phyloP scores from a whole-genome alignment of 2,329 filamentous ascomycete genomes.

The Thelonectria olida region DNA sequence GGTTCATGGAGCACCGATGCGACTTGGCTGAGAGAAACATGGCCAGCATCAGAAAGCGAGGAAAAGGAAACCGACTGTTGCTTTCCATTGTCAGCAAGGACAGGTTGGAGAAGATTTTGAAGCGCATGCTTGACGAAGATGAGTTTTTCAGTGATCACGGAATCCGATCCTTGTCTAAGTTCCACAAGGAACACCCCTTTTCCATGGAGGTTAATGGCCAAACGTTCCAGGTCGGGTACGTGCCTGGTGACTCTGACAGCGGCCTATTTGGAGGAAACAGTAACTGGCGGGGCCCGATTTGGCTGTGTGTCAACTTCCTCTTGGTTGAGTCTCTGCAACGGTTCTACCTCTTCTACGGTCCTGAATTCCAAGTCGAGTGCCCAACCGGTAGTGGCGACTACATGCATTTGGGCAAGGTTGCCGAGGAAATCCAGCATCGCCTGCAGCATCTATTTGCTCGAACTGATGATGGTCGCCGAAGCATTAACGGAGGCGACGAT shows the following conservation, averaged over 20 bases:
- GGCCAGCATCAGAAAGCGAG: conserved; percentile 88
- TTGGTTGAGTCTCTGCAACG: conserved; percentile 93
- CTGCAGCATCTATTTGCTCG: conserved; percentile 91
- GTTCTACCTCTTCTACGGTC: conserved; percentile 96
- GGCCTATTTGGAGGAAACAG: conserved; percentile 96
- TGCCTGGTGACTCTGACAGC: conserved; percentile 95
- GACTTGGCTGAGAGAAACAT: conserved; percentile 94
- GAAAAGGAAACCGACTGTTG: conserved; percentile 88
- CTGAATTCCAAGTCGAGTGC: conserved; percentile 88
- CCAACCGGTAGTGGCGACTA: conserved; percentile 92
- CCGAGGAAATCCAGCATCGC: conserved; percentile 94
- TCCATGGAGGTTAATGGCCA: conserved; percentile 97
- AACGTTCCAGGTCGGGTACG: conserved; percentile 85
- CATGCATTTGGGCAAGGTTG: conserved; percentile 95
- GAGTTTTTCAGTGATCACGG: conserved; percentile 93
- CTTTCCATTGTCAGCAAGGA: conserved; percentile 93
- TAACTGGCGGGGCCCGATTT: conserved; percentile 96
- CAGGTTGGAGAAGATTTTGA: conserved; percentile 86
- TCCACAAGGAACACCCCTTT: conserved; percentile 88
- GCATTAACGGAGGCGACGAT: conserved; percentile 87
- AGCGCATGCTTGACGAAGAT: conserved; percentile 91
- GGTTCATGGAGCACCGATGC: conserved; percentile 89
- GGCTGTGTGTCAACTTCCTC: conserved; percentile 95
- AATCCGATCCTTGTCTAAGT: conserved; percentile 91
- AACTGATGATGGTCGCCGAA: conserved; percentile 84